Conservation (phyloP, 371 early-diverging fungal species). For the Syncephalastrum monosporum region DNA sequence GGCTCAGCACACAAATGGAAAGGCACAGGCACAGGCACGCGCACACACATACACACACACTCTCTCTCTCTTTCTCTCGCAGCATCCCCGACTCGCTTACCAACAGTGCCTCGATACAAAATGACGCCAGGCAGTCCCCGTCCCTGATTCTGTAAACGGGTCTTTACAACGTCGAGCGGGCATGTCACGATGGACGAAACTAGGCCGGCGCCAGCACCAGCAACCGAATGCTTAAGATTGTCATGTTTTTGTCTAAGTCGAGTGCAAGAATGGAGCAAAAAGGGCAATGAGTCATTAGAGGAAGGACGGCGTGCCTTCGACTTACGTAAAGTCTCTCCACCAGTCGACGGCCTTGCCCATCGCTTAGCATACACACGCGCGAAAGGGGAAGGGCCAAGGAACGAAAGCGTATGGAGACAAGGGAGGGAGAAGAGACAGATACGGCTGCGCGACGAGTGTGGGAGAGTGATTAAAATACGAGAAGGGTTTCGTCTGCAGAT, state of each 20-base stretch:
- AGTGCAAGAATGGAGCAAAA: not conserved
- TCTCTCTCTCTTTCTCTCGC: too few relatives aligned
- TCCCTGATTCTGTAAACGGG: conserved; percentile 91
- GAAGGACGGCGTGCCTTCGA: not conserved
- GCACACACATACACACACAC: not conserved
- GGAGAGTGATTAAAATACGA: too few relatives aligned
- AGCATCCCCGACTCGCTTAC: conserved; percentile 12
- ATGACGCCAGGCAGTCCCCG: conserved; percentile 35
- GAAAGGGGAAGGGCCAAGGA: too few relatives aligned
- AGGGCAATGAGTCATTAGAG: not conserved
- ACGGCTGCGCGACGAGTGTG: too few relatives aligned
- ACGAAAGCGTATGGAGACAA: too few relatives aligned
- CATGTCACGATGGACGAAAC: conserved; percentile 83
- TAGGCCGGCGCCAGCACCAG: conserved; percentile 83
- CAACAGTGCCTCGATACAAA: conserved; percentile 48
- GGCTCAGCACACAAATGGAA: not conserved
- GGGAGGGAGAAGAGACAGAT: too few relatives aligned
- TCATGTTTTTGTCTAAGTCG: conserved; percentile 44
- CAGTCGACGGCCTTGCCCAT: conserved; percentile 34
- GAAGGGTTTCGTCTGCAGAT: too few relatives aligned
- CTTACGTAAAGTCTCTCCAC: conserved; percentile 46
- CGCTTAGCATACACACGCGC: conserved; percentile 3
- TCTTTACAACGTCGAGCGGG: conserved; percentile 95
- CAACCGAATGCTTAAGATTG: conserved; percentile 74
- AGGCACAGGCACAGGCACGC: too few relatives aligned